These are phyloP conservation scores for Rhododendron ovatum DNA, from an alignment of 148 eudicot genomes.

Conservation along the genomic window DNA sequence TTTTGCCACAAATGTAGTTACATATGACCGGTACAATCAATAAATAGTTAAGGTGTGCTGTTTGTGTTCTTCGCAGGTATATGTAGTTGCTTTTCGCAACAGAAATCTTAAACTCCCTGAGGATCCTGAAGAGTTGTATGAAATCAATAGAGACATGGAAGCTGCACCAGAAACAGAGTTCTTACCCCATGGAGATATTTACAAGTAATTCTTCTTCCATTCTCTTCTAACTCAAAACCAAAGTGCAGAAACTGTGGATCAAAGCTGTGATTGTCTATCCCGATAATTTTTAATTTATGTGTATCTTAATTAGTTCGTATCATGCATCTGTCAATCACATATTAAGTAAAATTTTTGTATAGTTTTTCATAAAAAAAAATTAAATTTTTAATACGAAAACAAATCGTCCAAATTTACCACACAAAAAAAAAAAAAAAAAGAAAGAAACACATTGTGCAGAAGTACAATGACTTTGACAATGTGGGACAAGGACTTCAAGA, in stretches of 20 bases:
- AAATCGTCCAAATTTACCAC: too few species aligned
- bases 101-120: slow-evolving; percentile 33
- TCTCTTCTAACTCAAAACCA: too few species aligned
- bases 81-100: slow-evolving; percentile 35
- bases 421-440: too few species aligned
- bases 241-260: too few species aligned
- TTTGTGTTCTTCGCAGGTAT: slow-evolving; percentile 21
- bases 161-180: slow-evolving; percentile 23
- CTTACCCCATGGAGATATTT: slow-evolving; percentile 30
- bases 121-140: slow-evolving; percentile 30
- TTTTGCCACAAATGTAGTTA: background rate
- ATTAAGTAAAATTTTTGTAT: too few species aligned
- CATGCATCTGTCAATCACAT: too few species aligned
- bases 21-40: background rate
- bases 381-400: too few species aligned
- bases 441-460: background rate
- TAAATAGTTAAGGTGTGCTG: background rate
- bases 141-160: slow-evolving; percentile 28
- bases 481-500: background rate
- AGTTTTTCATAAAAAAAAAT: too few species aligned
- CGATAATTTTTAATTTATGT: background rate
- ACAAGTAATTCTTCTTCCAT: background rate
- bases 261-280: too few species aligned
- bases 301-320: background rate
- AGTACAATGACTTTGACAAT: too few species aligned